Percentiles rank a stretch among this genome's conserved stretches.
Evolutionary conservation across 2,329 filamentous ascomycete species (phyloP).

Genomic region (Sarocladiaceae sp.): DNA sequence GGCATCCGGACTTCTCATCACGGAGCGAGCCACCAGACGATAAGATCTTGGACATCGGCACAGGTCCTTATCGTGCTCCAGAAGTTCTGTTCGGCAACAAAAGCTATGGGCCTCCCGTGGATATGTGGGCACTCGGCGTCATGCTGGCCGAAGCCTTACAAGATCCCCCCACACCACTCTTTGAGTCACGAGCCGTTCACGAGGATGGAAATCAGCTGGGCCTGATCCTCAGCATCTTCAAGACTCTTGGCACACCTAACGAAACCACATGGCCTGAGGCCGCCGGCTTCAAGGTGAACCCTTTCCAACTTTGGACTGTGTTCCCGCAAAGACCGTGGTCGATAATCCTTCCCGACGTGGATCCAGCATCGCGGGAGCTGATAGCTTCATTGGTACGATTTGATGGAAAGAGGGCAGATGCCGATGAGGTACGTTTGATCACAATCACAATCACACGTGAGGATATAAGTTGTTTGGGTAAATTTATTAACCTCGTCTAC

Average conservation of each 20-base stretch:
- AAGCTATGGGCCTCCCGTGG: constrained; percentile 66
- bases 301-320: constrained; percentile 84
- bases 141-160: constrained; percentile 73
- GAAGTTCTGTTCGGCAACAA: constrained; percentile 85
- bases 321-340: constrained; percentile 40
- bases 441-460: too few relatives aligned
- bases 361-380: constrained; percentile 57
- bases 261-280: constrained; percentile 81
- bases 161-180: constrained; percentile 58
- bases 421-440: too few relatives aligned
- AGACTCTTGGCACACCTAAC: constrained; percentile 83
- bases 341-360: constrained; percentile 57
- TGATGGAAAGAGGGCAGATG: constrained; percentile 65
- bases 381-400: constrained; percentile 67
- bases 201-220: constrained; percentile 90
- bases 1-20: constrained; percentile 59
- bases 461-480: too few relatives aligned
- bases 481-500: too few relatives aligned
- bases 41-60: constrained; percentile 92
- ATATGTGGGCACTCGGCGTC: constrained; percentile 86
- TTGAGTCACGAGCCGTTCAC: constrained; percentile 67
- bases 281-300: constrained; percentile 60
- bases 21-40: constrained; percentile 60
- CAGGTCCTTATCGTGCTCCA: constrained; percentile 83
- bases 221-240: constrained; percentile 88